Percentiles rank a stretch among this genome's conserved stretches.
These are phyloP conservation scores for Talaromyces sp. DNA, from an alignment of 2,329 filamentous ascomycete species.

Conservation along the genomic window DNA sequence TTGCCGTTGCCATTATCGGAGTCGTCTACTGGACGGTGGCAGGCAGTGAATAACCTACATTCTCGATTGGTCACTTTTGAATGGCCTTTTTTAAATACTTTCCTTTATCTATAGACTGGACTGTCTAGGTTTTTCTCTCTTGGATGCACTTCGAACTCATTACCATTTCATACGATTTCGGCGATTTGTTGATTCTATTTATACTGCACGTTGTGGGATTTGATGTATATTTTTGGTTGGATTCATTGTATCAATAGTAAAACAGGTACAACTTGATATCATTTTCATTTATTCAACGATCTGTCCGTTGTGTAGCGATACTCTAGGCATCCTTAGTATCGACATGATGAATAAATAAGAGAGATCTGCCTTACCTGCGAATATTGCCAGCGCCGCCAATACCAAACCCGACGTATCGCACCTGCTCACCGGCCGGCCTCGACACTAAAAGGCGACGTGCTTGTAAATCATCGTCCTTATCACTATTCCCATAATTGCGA, in stretches of 20 bases:
- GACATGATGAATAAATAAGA: no score
- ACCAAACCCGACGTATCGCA: slow-evolving; percentile 8
- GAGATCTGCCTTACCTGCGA: background rate
- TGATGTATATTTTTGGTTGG: background rate
- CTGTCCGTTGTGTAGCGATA: background rate
- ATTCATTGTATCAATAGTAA: background rate
- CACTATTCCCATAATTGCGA: background rate
- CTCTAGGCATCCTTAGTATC: background rate
- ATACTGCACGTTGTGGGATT: background rate
- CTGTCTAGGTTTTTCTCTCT: background rate
- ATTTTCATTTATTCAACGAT: background rate
- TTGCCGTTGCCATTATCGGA: slow-evolving; percentile 33
- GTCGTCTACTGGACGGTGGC: slow-evolving; percentile 36
- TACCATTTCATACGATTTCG: background rate
- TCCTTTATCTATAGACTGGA: background rate
- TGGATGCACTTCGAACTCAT: background rate
- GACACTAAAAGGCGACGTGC: background rate
- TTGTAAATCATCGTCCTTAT: background rate
- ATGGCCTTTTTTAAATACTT: background rate
- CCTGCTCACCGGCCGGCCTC: background rate
- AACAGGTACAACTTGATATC: background rate
- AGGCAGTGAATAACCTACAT: background rate
- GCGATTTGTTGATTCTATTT: background rate
- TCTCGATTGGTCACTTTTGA: background rate
- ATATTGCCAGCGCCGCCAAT: slow-evolving; percentile 9